A percentile compares a stretch with the other conserved stretches of the same genome.
These are phyloP conservation scores for Aureobasidium sp. DNA, from an alignment of 2,329 filamentous ascomycete genomes.

Conservation along the genomic window DNA sequence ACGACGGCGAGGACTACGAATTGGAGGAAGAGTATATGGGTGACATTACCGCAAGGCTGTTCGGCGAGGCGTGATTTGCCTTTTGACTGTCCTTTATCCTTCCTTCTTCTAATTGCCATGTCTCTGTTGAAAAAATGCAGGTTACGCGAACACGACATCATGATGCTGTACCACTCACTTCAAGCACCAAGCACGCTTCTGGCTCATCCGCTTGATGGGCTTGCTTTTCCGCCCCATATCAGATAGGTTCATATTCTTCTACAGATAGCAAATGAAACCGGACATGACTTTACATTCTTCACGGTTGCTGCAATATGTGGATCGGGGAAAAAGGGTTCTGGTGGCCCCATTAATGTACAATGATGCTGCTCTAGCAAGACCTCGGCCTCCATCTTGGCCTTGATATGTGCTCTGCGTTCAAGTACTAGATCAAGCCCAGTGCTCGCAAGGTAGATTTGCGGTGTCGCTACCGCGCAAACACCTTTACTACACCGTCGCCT, in stretches of 20 bases:
- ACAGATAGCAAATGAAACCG: background rate
- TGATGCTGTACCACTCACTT: conserved; percentile 11
- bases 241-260: conserved; percentile 1
- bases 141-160: conserved; percentile 10
- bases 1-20: conserved; percentile 71
- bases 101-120: background rate
- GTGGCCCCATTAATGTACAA: conserved; percentile 1
- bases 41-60: conserved; percentile 76
- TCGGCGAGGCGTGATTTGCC: conserved; percentile 54
- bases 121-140: background rate
- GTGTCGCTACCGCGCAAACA: conserved; percentile 48
- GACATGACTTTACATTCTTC: background rate
- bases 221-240: background rate
- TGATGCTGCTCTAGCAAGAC: conserved; percentile 1
- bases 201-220: background rate
- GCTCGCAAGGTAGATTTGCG: background rate
- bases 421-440: background rate
- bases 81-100: background rate
- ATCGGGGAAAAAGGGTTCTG: background rate
- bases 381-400: background rate
- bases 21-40: conserved; percentile 88
- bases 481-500: conserved; percentile 92
- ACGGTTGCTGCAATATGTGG: background rate
- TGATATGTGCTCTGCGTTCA: background rate
- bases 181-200: background rate